These are phyloP conservation scores for Neurospora sp. DNA, from an alignment of 495 filamentous ascomycete species.

Conservation along the genomic window DNA sequence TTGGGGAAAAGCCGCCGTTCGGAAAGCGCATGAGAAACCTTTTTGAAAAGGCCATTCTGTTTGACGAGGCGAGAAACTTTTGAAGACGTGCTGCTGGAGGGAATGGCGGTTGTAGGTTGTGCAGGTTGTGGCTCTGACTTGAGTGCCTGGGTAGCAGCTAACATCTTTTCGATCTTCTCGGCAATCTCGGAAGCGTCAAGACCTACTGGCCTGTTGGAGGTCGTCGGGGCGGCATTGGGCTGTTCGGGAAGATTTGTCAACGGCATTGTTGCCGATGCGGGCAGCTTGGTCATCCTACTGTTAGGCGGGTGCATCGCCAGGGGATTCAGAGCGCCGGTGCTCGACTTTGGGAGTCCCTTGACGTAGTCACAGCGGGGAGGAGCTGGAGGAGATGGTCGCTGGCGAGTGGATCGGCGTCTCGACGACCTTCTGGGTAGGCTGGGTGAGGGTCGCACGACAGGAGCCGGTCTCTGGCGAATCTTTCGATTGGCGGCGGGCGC, in stretches of 20 bases:
- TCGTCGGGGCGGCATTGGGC: not conserved
- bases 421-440: not conserved
- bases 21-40: not conserved
- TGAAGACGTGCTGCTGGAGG: not conserved
- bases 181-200: conserved; percentile 6
- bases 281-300: not conserved
- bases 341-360: conserved; percentile 1
- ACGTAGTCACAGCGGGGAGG: not conserved
- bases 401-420: not conserved
- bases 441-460: conserved; percentile 1
- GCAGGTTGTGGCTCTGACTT: not conserved
- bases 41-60: conserved; percentile 1
- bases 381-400: not conserved
- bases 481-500: not conserved
- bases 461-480: not conserved
- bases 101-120: not conserved
- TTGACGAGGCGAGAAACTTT: conserved; percentile 1
- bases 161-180: conserved; percentile 21
- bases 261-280: conserved; percentile 6
- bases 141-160: conserved; percentile 11
- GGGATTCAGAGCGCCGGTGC: conserved; percentile 6
- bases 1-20: not conserved
- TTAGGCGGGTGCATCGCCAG: conserved; percentile 7
- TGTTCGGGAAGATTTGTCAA: not conserved
- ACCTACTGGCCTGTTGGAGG: not conserved